Evolutionary conservation across 2,329 filamentous ascomycete species (phyloP).

Genomic region (Sarocladium brachiariae): DNA sequence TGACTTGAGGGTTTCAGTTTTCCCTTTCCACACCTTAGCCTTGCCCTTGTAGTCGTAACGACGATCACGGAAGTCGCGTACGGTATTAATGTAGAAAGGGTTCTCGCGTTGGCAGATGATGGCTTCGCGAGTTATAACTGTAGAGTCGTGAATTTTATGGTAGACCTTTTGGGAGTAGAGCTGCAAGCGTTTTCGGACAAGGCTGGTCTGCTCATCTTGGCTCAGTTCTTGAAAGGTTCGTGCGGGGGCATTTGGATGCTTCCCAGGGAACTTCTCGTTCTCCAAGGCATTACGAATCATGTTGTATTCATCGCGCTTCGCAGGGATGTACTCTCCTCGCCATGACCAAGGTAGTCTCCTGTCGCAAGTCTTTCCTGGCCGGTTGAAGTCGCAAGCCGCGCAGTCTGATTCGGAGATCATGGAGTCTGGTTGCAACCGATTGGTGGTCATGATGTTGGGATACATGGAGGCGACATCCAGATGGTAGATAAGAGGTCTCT

Average conservation of each 20-base stretch:
- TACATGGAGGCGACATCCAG: constrained; percentile 99
- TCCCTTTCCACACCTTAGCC: constrained; percentile 97
- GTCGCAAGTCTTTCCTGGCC: constrained; percentile 95
- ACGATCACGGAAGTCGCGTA: constrained; percentile 91
- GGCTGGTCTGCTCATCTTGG: constrained; percentile 70
- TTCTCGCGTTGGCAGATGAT: constrained; percentile 99
- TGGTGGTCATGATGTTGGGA: constrained; percentile 99
- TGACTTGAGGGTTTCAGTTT: constrained; percentile 79
- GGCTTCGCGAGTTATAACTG: constrained; percentile 85
- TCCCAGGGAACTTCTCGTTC: constrained; percentile 87
- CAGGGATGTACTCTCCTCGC: constrained; percentile 94
- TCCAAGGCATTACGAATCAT: constrained; percentile 92
- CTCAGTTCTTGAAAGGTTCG: constrained; percentile 76
- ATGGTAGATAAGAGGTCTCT: constrained; percentile 91
- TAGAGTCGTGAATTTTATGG: constrained; percentile 96
- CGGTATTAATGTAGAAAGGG: constrained; percentile 95
- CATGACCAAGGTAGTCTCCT: constrained; percentile 92
- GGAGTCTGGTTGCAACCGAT: constrained; percentile 94
- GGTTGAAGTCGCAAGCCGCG: constrained; percentile 95
- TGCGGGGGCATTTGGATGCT: constrained; percentile 59
- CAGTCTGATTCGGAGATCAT: constrained; percentile 97
- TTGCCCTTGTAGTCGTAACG: constrained; percentile 98
- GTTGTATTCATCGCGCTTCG: constrained; percentile 97
- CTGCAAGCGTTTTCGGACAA: constrained; percentile 81
- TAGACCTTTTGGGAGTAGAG: constrained; percentile 98